phyloP scores from a whole-genome alignment of 768 basidiomycete genomes.

The Phaeotremella skinneri region DNA sequence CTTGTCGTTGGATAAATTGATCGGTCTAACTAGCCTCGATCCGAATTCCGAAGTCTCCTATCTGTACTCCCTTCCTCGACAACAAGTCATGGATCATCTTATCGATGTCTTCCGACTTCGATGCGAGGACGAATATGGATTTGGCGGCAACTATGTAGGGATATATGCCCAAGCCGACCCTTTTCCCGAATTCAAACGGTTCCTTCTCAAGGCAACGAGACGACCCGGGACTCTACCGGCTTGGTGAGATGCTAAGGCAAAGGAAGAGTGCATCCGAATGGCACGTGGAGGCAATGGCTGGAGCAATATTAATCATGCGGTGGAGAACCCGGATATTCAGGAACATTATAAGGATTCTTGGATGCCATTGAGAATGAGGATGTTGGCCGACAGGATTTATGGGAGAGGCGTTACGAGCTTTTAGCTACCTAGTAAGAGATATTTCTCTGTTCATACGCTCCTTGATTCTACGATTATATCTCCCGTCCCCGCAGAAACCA shows the following conservation, averaged over 20 bases:
- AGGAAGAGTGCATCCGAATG: constrained; percentile 2
- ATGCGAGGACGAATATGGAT: constrained; percentile 8
- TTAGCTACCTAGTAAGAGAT: too few relatives aligned
- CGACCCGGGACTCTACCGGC: neutral
- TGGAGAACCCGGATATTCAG: constrained; percentile 4
- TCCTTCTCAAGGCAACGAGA: neutral
- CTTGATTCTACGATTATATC: too few relatives aligned
- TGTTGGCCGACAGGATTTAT: constrained; percentile 5
- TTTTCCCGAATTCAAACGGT: neutral
- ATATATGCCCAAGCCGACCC: neutral
- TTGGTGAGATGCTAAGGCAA: neutral
- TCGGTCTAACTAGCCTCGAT: too few relatives aligned
- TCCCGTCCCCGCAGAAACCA: too few relatives aligned
- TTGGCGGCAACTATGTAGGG: neutral
- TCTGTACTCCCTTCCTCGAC: too few relatives aligned
- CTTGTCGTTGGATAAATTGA: too few relatives aligned
- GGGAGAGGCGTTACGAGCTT: neutral
- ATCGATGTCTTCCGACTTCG: constrained; percentile 13
- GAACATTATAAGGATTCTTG: neutral
- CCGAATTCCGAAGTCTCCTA: too few relatives aligned
- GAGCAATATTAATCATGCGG: constrained; percentile 5
- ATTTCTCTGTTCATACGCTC: too few relatives aligned
- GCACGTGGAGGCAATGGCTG: neutral
- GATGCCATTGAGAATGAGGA: constrained; percentile 10
- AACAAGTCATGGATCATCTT: neutral